Base-by-base conservation (phyloP, 208 protist genomes). In the Acanthamoeba culbertsoni region DNA sequence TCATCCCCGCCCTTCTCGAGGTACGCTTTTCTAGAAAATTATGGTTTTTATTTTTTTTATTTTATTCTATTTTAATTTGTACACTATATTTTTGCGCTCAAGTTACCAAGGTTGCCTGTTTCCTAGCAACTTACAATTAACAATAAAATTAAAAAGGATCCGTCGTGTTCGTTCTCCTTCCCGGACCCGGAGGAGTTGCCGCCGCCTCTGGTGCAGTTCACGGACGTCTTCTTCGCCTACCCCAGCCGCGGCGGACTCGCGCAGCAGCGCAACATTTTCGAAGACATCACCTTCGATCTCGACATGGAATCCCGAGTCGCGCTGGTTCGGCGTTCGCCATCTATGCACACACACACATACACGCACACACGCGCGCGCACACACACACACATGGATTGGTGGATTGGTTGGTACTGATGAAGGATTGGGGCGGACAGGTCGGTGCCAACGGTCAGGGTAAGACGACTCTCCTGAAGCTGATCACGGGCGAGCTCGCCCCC, bases 201-300 rank as follows among this genome's bases (percentile, higher is more conserved):
- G 42, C 94, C 53, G 71, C 98, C 98, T 12, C 97, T 99, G 95
- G 93, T 99, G 73, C 98, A 98, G 94, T 98, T 99, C 95, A 96
- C 98, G 40, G 97, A 92, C 42, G 86, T 93, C 45, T 48, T 48
- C 2, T 96, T 96, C 93, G 92, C 77, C 35, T 96, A 95, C 51
- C 79, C 92, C 37, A 55, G 94, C n/a, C 57, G 86, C 16, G 55
- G 95, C 35, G 43, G 94, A 12, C 88, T 97, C 40, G 97, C 96
- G 46, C 77, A 89, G 62, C 51, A 92, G 46, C 6, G 43, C 14
- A 75, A 92, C 57, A 45, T 92, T 31, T 92, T 92, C 62, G 59
- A 65, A 18, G 46, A 75, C 51, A 20, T 92, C n/a, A 43, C 86
- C 33, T 92, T 92, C 43, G 59, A 57, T 40, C 86, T 92, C 43